A percentile compares a stretch with the other conserved stretches of the same genome.
These are phyloP conservation scores for Xylaria arbuscula DNA, from an alignment of 2,329 filamentous ascomycete genomes.

Conservation along the genomic window DNA sequence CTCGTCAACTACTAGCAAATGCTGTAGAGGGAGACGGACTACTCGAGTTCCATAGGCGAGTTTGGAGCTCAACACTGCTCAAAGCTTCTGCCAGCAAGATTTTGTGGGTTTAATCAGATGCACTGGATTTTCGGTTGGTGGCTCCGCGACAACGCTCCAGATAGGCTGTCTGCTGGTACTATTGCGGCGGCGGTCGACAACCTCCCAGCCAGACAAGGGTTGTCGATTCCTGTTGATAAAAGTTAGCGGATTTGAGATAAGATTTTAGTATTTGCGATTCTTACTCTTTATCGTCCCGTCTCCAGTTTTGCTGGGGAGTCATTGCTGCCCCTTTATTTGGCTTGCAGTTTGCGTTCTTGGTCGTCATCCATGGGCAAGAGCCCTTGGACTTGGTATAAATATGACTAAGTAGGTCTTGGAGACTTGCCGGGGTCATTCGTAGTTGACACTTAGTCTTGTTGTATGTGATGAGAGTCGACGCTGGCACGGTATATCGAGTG, in stretches of 20 bases:
- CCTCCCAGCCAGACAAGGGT: neutral
- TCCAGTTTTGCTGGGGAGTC: neutral
- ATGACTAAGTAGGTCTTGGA: constrained; percentile 26
- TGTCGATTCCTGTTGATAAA: neutral
- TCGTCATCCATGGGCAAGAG: constrained; percentile 2
- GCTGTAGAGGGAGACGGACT: neutral
- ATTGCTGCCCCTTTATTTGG: neutral
- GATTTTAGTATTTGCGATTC: neutral
- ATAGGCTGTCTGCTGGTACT: neutral
- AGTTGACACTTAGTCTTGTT: constrained; percentile 16
- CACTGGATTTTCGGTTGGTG: neutral
- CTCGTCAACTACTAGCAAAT: neutral
- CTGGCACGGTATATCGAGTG: constrained; percentile 39
- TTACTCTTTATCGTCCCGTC: neutral
- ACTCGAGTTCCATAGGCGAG: neutral
- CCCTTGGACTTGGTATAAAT: neutral
- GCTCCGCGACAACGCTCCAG: neutral
- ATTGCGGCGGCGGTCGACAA: neutral
- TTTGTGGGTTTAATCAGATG: neutral
- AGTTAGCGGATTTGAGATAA: neutral
- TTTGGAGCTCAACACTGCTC: neutral
- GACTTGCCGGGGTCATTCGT: constrained; percentile 25
- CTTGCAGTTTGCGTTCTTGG: neutral
- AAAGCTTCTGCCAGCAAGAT: too few relatives aligned
- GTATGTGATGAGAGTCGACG: constrained; percentile 39